Evolutionary conservation across 2,329 filamentous ascomycete species (phyloP).

Genomic region (Pseudogymnoascus sp.): DNA sequence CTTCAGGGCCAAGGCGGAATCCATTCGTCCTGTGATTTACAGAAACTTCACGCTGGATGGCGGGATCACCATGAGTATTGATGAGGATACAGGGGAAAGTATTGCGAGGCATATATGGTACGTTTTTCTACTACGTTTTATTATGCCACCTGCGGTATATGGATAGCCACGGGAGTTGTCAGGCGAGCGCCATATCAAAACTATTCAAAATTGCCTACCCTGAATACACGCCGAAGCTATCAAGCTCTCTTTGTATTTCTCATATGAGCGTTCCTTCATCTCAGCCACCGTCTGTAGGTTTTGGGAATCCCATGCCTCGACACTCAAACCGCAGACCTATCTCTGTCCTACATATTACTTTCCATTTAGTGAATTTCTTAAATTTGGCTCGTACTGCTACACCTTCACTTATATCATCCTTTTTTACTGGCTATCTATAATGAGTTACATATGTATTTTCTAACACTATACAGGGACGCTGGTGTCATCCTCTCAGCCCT

Average conservation of each 20-base stretch:
- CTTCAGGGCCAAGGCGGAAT: background rate
- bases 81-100: conserved; percentile 66
- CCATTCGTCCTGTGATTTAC: background rate
- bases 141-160: background rate
- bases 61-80: conserved; percentile 36
- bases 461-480: conserved; percentile 30
- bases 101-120: conserved; percentile 67
- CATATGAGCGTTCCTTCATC: background rate
- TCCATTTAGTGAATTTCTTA: background rate
- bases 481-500: conserved; percentile 32
- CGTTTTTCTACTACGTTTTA: conserved; percentile 6
- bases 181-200: background rate
- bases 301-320: background rate
- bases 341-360: background rate
- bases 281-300: background rate
- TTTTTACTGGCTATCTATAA: background rate
- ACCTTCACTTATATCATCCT: background rate
- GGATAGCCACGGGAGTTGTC: background rate
- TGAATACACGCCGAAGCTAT: too few relatives aligned
- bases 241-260: too few relatives aligned
- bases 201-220: too few relatives aligned
- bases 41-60: background rate
- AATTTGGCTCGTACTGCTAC: background rate
- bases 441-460: conserved; percentile 14
- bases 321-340: background rate